phyloP scores from a whole-genome alignment of 2,329 filamentous ascomycete genomes.

The Colletotrichum noveboracense region DNA sequence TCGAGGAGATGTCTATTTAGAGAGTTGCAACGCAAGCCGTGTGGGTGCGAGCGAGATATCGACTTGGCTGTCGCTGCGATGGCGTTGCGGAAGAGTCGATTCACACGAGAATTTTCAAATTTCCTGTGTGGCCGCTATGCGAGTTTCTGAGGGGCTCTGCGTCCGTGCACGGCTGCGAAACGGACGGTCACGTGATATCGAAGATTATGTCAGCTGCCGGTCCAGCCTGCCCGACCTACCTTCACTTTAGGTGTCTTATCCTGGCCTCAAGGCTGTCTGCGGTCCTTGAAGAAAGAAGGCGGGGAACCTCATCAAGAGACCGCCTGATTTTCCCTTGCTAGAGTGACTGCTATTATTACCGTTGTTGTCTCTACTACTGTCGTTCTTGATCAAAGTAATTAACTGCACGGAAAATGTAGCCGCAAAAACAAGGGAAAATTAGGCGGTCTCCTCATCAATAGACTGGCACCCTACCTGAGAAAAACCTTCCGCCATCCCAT shows the following conservation, averaged over 20 bases:
- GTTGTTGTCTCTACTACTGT: background rate
- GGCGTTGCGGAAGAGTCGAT: constrained; percentile 34
- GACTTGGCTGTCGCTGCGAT: constrained; percentile 42
- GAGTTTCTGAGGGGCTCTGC: constrained; percentile 45
- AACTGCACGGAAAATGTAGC: background rate
- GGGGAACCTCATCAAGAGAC: background rate
- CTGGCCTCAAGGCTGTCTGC: background rate
- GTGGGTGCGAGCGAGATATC: constrained; percentile 36
- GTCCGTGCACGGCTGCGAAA: constrained; percentile 15
- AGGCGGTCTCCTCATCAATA: background rate
- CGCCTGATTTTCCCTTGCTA: background rate
- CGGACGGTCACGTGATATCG: constrained; percentile 36
- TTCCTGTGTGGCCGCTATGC: constrained; percentile 52
- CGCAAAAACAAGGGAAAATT: background rate
- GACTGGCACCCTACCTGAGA: background rate
- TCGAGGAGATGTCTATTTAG: constrained; percentile 33
- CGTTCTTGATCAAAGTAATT: background rate
- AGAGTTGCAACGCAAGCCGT: constrained; percentile 41
- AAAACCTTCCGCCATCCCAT: background rate
- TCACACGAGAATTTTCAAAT: constrained; percentile 46
- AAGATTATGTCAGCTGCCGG: constrained; percentile 23
- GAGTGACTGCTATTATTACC: background rate
- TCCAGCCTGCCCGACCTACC: background rate
- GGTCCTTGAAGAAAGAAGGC: background rate
- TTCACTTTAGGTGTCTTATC: background rate